Percentiles rank a stretch among this genome's conserved stretches.
Conservation (phyloP, 768 basidiomycete species). For the Arthromyces matolae region DNA sequence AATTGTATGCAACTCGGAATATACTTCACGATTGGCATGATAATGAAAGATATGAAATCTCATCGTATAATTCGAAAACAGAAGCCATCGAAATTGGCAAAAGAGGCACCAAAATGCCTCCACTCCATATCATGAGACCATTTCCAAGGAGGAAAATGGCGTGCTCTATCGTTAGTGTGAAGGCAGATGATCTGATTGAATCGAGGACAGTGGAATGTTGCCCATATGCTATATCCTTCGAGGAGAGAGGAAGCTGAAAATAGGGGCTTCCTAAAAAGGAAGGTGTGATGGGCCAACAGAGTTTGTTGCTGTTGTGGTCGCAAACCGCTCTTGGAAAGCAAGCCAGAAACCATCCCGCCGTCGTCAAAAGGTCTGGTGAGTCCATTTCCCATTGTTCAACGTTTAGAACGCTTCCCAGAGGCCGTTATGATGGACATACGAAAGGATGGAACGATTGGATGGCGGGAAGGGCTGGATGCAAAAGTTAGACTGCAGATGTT, state of each 20-base stretch:
- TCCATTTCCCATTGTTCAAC: constrained; percentile 34
- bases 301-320: constrained; percentile 32
- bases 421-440: constrained; percentile 20
- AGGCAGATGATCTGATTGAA: no score
- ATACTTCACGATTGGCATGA: no score
- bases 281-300: constrained; percentile 9
- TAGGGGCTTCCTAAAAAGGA: constrained; percentile 20
- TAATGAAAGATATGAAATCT: no score
- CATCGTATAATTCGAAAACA: no score
- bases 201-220: no score
- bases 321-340: constrained; percentile 25
- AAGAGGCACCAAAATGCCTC: no score
- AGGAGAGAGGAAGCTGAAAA: not conserved
- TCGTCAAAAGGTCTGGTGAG: constrained; percentile 71
- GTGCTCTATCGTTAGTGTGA: no score
- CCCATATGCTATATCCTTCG: not conserved
- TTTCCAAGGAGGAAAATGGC: no score
- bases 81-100: no score
- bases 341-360: constrained; percentile 37
- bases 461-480: constrained; percentile 56
- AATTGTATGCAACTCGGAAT: no score
- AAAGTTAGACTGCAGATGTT: constrained; percentile 40
- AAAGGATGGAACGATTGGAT: constrained; percentile 22
- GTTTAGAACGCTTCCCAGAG: constrained; percentile 20
- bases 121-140: no score